A percentile compares a stretch with the other conserved stretches of the same genome.
phyloP scores from a whole-genome alignment of 2,329 filamentous ascomycete genomes.

The Alternaria infectoria region DNA sequence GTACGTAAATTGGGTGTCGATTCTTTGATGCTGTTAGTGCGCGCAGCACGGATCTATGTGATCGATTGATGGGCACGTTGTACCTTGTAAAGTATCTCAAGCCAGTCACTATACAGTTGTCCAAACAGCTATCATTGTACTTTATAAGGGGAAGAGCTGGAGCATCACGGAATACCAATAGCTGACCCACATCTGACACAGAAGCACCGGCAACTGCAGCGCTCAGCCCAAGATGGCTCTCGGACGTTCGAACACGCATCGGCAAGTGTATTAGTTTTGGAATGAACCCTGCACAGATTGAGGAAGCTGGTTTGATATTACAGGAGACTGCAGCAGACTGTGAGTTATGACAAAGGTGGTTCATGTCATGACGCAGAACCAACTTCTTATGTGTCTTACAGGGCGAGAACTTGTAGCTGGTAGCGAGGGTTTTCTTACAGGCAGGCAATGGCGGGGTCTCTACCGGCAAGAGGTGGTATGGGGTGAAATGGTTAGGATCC shows the following conservation, averaged over 20 bases:
- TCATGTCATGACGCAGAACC: neutral
- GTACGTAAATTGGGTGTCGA: neutral
- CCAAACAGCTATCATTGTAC: neutral
- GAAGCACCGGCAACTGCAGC: conserved; percentile 8
- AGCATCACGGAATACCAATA: neutral
- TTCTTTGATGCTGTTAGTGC: neutral
- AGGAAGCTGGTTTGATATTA: conserved; percentile 65
- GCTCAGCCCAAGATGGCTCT: conserved; percentile 68
- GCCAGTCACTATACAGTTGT: neutral
- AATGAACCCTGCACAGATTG: conserved; percentile 63
- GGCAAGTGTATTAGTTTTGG: conserved; percentile 80
- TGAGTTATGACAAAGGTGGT: neutral
- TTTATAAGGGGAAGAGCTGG: neutral
- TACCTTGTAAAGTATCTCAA: neutral
- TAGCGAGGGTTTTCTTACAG: conserved; percentile 76
- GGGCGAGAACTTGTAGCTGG: conserved; percentile 72
- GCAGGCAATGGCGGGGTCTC: conserved; percentile 65
- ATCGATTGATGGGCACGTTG: neutral
- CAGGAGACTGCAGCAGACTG: conserved; percentile 68
- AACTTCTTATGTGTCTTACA: neutral
- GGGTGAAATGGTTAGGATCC: conserved; percentile 76
- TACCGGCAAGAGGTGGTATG: conserved; percentile 73
- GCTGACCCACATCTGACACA: neutral
- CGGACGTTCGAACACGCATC: conserved; percentile 69
- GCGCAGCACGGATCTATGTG: neutral